phyloP scores from a whole-genome alignment of 2,329 filamentous ascomycete species.

The Botryotinia calthae region DNA sequence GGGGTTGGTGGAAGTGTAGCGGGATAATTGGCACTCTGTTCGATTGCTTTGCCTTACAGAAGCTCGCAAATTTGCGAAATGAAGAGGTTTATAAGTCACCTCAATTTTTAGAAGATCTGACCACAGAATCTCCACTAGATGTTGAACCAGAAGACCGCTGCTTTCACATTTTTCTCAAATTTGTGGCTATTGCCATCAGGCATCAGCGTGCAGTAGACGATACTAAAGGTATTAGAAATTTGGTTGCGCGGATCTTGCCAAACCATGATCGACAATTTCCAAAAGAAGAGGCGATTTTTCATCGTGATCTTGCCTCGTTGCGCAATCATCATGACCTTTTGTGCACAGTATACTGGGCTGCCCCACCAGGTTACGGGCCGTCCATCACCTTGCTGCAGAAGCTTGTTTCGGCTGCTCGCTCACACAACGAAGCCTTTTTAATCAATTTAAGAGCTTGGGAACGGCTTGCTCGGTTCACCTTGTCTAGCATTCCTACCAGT shows the following conservation, averaged over 20 bases:
- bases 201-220: conserved; percentile 49
- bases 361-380: conserved; percentile 54
- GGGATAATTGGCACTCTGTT: conserved; percentile 59
- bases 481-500: conserved; percentile 45
- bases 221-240: conserved; percentile 57
- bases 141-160: conserved; percentile 57
- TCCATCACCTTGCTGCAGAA: conserved; percentile 55
- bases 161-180: conserved; percentile 67
- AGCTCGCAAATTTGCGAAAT: conserved; percentile 61
- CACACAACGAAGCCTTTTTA: conserved; percentile 64
- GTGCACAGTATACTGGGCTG: conserved; percentile 64
- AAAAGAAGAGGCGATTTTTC: conserved; percentile 59
- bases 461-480: conserved; percentile 58
- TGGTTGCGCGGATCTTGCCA: conserved; percentile 60
- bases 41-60: conserved; percentile 64
- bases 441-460: conserved; percentile 64
- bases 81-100: conserved; percentile 62
- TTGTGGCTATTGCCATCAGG: conserved; percentile 56
- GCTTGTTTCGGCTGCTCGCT: conserved; percentile 56
- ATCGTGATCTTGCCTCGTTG: conserved; percentile 61
- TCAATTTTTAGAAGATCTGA: conserved; percentile 57
- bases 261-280: conserved; percentile 64
- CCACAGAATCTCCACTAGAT: conserved; percentile 44
- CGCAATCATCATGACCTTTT: conserved; percentile 68
- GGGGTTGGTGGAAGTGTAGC: conserved; percentile 61